These are phyloP conservation scores for Nidula microcarpa DNA, from an alignment of 768 basidiomycete genomes.

Conservation along the genomic window DNA sequence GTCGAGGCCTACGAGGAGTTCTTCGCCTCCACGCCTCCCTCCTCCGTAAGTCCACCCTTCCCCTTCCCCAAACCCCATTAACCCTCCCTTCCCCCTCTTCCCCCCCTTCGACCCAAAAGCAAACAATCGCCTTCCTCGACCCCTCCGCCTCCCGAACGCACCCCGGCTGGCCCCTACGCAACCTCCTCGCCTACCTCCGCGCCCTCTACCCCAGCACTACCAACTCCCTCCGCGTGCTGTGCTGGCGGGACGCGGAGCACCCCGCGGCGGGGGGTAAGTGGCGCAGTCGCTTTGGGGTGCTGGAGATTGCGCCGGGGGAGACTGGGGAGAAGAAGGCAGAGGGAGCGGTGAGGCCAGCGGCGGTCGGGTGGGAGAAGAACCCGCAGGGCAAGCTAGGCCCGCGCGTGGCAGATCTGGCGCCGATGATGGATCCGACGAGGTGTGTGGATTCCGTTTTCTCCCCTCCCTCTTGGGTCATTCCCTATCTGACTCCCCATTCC, in stretches of 20 bases:
- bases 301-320: not conserved
- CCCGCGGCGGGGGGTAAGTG: conserved; percentile 5
- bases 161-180: conserved; percentile 93
- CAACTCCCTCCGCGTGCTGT: conserved; percentile 57
- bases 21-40: conserved; percentile 5
- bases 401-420: conserved; percentile 84
- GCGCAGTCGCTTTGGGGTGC: not conserved
- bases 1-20: conserved; percentile 24
- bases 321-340: not conserved
- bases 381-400: conserved; percentile 83
- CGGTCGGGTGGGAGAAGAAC: conserved; percentile 97
- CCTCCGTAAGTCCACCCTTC: not conserved
- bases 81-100: conserved; percentile 1
- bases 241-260: conserved; percentile 69
- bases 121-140: conserved; percentile 69
- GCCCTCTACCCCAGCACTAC: conserved; percentile 51
- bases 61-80: no score
- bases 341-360: conserved; percentile 38
- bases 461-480: no score
- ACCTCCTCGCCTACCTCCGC: conserved; percentile 80
- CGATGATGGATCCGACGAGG: conserved; percentile 94
- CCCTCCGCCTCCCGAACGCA: conserved; percentile 74
- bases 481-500: no score
- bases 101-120: conserved; percentile 9
- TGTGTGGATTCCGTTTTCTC: conserved; percentile 17